Conservation (phyloP, 1,284 basidiomycete genomes). For the Papiliotrema fonsecae region DNA sequence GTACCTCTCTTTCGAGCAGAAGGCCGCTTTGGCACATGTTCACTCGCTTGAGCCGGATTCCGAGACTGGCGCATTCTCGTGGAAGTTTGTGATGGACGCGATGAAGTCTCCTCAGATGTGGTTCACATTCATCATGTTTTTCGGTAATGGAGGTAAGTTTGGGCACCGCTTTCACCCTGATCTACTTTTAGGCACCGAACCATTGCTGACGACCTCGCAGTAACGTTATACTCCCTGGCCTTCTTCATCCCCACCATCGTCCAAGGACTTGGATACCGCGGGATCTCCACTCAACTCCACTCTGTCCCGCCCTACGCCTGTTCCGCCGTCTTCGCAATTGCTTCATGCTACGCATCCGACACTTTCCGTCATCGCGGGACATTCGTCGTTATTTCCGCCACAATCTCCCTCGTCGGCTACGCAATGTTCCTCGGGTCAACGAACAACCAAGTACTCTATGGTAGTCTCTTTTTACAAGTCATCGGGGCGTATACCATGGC, state of each 20-base stretch:
- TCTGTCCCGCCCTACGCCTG: conserved; percentile 56
- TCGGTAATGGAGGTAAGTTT: conserved; percentile 21
- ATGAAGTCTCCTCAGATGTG: conserved; percentile 20
- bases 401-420: conserved; percentile 34
- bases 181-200: no score
- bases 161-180: background rate
- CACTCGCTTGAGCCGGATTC: conserved; percentile 17
- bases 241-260: conserved; percentile 50
- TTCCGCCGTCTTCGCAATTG: conserved; percentile 53
- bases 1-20: conserved; percentile 51
- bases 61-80: conserved; percentile 48
- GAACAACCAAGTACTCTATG: conserved; percentile 32
- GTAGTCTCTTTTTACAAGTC: conserved; percentile 41
- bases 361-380: conserved; percentile 52
- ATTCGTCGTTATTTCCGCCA: conserved; percentile 31
- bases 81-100: conserved; percentile 49
- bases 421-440: conserved; percentile 31
- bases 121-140: conserved; percentile 23
- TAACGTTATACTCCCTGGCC: conserved; percentile 56
- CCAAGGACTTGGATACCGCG: conserved; percentile 52
- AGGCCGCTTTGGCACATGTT: conserved; percentile 42
- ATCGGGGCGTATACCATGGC: conserved; percentile 38
- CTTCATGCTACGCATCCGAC: conserved; percentile 55
- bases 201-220: conserved; percentile 48
- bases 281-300: conserved; percentile 41